A percentile compares a stretch with the other conserved stretches of the same genome.
phyloP scores from a whole-genome alignment of 129 eudicot species.

The Sambucus nigra region DNA sequence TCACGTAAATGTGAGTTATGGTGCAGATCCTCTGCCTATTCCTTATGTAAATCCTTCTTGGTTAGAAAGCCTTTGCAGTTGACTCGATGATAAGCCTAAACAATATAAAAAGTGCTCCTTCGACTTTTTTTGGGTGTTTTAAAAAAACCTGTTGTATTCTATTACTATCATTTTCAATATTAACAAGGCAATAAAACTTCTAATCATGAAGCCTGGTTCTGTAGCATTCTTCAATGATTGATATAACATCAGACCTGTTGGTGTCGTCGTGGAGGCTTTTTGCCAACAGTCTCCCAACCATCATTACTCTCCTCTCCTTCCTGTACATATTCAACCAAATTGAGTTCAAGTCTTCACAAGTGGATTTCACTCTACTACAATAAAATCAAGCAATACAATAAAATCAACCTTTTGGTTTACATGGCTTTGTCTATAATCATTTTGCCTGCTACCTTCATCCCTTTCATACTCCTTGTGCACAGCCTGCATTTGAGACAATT shows the following conservation, averaged over 20 bases:
- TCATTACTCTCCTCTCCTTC: constrained; percentile 35
- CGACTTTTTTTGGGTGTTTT: too few species aligned
- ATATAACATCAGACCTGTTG: constrained; percentile 40
- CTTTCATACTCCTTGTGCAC: constrained; percentile 25
- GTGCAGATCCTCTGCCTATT: too few species aligned
- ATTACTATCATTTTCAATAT: background rate
- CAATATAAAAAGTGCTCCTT: too few species aligned
- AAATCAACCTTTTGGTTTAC: constrained; percentile 25
- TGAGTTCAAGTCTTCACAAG: background rate
- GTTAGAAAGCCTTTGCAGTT: too few species aligned
- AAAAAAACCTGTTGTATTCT: too few species aligned
- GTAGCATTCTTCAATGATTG: too few species aligned
- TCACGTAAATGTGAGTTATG: too few species aligned
- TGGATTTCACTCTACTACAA: background rate
- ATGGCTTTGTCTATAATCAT: constrained; percentile 23
- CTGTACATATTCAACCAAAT: constrained; percentile 20
- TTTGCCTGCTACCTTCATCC: constrained; percentile 21
- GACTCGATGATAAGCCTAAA: too few species aligned
- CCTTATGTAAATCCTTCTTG: too few species aligned
- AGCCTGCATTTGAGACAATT: constrained; percentile 17
- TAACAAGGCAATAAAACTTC: background rate
- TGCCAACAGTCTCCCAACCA: constrained; percentile 89
- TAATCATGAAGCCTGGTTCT: background rate
- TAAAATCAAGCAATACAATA: background rate
- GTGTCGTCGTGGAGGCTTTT: constrained; percentile 47